A percentile compares a stretch with the other conserved stretches of the same genome.
Conservation (phyloP, 305 asterid species). For the Fraxinus velutina region DNA sequence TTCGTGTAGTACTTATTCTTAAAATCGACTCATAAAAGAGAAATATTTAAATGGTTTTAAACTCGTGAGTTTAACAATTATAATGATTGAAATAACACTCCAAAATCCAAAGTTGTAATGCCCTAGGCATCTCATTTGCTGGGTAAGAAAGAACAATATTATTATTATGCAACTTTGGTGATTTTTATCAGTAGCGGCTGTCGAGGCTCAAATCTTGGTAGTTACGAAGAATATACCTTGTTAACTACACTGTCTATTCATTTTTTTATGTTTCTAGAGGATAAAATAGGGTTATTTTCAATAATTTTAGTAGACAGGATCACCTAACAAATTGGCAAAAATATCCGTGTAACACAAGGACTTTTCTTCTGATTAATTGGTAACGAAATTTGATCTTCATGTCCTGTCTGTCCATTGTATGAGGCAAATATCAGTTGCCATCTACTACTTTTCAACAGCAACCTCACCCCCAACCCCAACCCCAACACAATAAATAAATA, state of each 20-base stretch:
- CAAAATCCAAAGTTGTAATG: not conserved
- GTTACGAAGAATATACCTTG: constrained; percentile 27
- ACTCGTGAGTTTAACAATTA: not conserved
- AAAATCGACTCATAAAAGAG: not conserved
- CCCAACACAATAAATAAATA: not conserved
- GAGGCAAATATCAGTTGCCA: not conserved
- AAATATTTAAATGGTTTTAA: not conserved
- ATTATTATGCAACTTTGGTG: not conserved
- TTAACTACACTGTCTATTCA: not conserved
- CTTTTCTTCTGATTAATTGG: not conserved
- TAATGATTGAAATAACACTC: not conserved
- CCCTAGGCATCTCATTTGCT: not conserved
- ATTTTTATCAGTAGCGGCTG: constrained; percentile 32
- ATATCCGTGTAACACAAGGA: not conserved
- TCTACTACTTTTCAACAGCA: not conserved
- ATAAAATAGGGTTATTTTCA: constrained; percentile 1
- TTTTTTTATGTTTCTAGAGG: constrained; percentile 1
- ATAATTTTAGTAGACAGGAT: not conserved
- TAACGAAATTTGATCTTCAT: not conserved
- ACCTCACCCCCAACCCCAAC: not conserved
- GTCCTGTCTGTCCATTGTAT: not conserved
- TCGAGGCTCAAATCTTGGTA: constrained; percentile 32
- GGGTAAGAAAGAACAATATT: not conserved
- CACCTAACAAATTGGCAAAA: not conserved
- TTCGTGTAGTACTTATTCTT: not conserved